Base-by-base conservation (phyloP, 2,329 filamentous ascomycete genomes). In the Fusarium veterinarium region DNA sequence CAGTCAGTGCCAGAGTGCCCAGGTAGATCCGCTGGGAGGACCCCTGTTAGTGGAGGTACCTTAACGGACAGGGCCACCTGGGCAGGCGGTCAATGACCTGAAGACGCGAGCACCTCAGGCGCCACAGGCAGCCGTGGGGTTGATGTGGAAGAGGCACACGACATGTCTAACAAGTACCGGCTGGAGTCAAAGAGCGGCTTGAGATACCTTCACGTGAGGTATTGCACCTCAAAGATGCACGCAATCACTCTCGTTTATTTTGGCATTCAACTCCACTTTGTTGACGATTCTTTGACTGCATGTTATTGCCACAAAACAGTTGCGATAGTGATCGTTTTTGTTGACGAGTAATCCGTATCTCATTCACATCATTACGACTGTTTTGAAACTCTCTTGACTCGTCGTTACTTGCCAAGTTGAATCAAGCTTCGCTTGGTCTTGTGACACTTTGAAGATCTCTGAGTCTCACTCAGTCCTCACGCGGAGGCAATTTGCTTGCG, bases 151-250 rank as follows among this genome's bases (percentile, higher is more conserved):
- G 56, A 68, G 71, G 67, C 71, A 73, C 71, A 73, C 63, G 71
- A 73, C 62, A 66, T 48, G 41, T 40, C 41, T 37, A 13, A n/a
- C 6, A 73, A 45, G 71, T 73, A 74, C 59, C 46, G 16, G 10
- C 17, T 52, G 56, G 41, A 38, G 37, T 48, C 35, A 57, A 46
- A 59, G 46, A 38, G 38, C 44, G 38, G 45, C 37, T 35, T 52
- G 37, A 62, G 57, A 67, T 65, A 74, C 71, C 66, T 74, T 73
- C 71, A 74, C 67, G 56, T 74, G 60, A 72, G 49, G 71, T 74
- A 72, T 46, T 61, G 14, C 31, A 56, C 9, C n/a, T 20, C 28
- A 14, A 38, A 48, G 57, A 68, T 61, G 59, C 63, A 69, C 42
- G 35, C 65, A 58, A 60, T 69, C 46, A 33, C 33, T 63, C 60